Conservation (phyloP, 352 stramenopile genomes). For the Globisporangium lucens region DNA sequence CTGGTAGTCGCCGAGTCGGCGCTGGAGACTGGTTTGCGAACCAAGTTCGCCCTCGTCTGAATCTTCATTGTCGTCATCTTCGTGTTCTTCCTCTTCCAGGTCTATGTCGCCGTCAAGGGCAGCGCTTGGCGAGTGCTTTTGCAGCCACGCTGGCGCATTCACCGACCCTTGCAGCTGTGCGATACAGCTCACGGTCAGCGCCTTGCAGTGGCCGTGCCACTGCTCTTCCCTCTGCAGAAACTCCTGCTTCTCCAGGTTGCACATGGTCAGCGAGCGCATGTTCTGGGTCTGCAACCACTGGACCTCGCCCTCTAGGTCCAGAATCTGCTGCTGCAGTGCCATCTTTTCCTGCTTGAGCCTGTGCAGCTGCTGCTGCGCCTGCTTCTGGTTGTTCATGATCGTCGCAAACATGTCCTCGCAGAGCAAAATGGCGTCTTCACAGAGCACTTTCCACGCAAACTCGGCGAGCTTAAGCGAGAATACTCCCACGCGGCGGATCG, state of each 20-base stretch:
- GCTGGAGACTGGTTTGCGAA: not conserved
- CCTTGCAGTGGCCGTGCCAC: constrained; percentile 49
- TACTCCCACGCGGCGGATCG: constrained; percentile 23
- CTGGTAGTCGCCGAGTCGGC: constrained; percentile 22
- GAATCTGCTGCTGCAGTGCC: constrained; percentile 23
- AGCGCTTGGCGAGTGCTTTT: constrained; percentile 6
- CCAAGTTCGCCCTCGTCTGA: not conserved
- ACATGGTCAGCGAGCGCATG: constrained; percentile 32
- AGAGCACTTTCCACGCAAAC: constrained; percentile 28
- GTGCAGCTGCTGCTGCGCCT: constrained; percentile 21
- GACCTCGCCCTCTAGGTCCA: constrained; percentile 29
- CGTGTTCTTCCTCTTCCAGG: not conserved
- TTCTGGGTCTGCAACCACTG: constrained; percentile 36
- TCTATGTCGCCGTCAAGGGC: not conserved
- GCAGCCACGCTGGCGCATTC: constrained; percentile 32
- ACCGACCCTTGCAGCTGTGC: constrained; percentile 15
- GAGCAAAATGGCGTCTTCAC: constrained; percentile 24
- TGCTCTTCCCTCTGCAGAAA: constrained; percentile 31
- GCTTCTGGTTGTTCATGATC: constrained; percentile 10
- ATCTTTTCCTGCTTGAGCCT: constrained; percentile 21
- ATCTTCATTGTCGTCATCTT: not conserved
- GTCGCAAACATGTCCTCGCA: constrained; percentile 20
- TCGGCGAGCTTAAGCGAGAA: constrained; percentile 35
- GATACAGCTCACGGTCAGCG: constrained; percentile 35
- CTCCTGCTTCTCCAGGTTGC: constrained; percentile 30